Percentiles rank a stretch among this genome's conserved stretches.
Evolutionary conservation across 2,329 filamentous ascomycete genomes (phyloP).

Genomic region (Colletotrichum echinochloae): DNA sequence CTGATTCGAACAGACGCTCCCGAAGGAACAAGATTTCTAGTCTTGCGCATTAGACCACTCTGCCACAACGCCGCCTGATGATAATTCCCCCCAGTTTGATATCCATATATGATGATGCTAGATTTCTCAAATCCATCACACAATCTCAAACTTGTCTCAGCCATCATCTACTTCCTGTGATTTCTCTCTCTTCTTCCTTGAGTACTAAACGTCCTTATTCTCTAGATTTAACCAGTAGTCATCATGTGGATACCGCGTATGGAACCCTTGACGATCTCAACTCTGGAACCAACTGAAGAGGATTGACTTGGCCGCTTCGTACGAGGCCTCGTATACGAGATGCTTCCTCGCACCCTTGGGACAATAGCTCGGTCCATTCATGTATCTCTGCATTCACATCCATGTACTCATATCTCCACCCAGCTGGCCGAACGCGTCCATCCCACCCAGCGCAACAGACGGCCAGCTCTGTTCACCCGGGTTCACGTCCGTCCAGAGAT

Average conservation of each 20-base stretch:
- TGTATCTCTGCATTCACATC: no score
- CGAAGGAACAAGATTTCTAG: slow-evolving; percentile 30
- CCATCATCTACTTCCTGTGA: neutral
- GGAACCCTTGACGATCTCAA: no score
- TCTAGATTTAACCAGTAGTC: no score
- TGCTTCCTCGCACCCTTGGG: neutral
- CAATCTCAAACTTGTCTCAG: neutral
- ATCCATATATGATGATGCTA: no score
- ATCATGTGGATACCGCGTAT: no score
- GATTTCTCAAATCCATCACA: no score
- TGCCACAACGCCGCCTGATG: slow-evolving; percentile 17
- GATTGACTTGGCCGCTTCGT: neutral
- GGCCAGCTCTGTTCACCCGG: neutral
- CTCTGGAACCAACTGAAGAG: neutral
- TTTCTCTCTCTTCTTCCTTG: no score
- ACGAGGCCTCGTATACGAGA: neutral
- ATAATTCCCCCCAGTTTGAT: no score
- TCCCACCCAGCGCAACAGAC: neutral
- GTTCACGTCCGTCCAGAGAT: neutral
- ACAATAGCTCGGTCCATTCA: no score
- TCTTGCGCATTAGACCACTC: slow-evolving; percentile 31
- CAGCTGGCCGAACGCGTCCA: neutral
- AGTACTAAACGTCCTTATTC: no score
- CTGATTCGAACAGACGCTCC: slow-evolving; percentile 29
- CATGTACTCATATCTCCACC: neutral